Conservation (phyloP, 1,284 basidiomycete species). For the Fomitopsis betulina region DNA sequence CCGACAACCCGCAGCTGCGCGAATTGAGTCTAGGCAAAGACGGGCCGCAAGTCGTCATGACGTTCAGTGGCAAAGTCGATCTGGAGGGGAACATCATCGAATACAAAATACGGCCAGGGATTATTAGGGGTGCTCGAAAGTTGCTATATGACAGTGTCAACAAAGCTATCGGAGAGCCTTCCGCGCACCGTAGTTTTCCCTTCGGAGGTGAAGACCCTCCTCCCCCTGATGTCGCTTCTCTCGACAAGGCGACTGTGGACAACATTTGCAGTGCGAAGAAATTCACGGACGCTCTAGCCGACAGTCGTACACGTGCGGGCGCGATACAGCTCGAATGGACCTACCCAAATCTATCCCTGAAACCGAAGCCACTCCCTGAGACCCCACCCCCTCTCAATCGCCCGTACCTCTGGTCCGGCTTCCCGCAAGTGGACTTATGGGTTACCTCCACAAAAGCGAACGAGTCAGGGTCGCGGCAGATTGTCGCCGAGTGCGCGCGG, state of each 20-base stretch:
- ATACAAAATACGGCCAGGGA: slow-evolving; percentile 63
- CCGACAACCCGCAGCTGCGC: slow-evolving; percentile 42
- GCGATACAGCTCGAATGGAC: slow-evolving; percentile 5
- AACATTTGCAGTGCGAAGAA: slow-evolving; percentile 15
- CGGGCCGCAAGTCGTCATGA: slow-evolving; percentile 55
- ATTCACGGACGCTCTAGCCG: slow-evolving; percentile 7
- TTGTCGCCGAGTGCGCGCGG: slow-evolving; percentile 86
- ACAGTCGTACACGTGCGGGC: slow-evolving; percentile 7
- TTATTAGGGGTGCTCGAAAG: slow-evolving; percentile 66
- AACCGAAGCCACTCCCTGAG: slow-evolving; percentile 17
- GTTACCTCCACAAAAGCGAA: slow-evolving; percentile 25
- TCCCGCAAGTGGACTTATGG: slow-evolving; percentile 50
- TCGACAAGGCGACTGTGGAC: slow-evolving; percentile 8
- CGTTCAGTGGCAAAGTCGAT: slow-evolving; percentile 80
- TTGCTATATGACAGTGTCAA: slow-evolving; percentile 75
- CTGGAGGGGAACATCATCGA: slow-evolving; percentile 65
- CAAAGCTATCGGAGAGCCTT: slow-evolving; percentile 37
- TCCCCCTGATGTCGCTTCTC: not conserved
- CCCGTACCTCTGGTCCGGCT: slow-evolving; percentile 43
- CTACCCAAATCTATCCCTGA: slow-evolving; percentile 8
- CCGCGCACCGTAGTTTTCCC: slow-evolving; percentile 32
- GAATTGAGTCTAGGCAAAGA: slow-evolving; percentile 55
- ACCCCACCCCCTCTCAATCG: slow-evolving; percentile 15
- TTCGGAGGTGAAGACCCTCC: slow-evolving; percentile 31
- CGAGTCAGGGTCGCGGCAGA: slow-evolving; percentile 39